Base-by-base conservation (phyloP, 139 green algal species). In the Axilococcus clingmanii region DNA sequence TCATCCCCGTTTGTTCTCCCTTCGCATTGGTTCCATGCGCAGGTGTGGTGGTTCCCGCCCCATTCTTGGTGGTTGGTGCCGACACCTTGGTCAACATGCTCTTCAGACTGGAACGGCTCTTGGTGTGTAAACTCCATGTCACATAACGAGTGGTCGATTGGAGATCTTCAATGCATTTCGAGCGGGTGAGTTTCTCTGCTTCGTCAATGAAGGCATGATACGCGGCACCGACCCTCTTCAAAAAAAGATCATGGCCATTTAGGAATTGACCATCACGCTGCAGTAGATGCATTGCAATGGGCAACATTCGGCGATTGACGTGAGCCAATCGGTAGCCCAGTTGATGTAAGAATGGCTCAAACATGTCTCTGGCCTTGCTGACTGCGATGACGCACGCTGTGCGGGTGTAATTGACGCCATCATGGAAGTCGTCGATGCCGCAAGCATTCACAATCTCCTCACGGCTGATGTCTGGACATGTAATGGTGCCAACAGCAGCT, bases 391-490 rank as follows among this genome's bases (percentile, higher is more conserved):
- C 78, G 60, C 86, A 95, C 3, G 89, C 89, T 1, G 86, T 91
- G 52, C 88, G 80, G 37, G 85, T 88, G 83, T 95, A 94, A 73
- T 97, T 96, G 40, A 88, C 82, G 5, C 89, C 89, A 49, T 97
- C 88, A 59, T 96, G 88, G 27, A 91, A 72, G 71, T 95, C 89
- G 58, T 96, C 88, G 28, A 97, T 75, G 43, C 89, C 89, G 54
- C 88, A 96, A 0, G 88, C 82, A 61, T 97, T 97, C 30, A 93
- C 80, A 34, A 97, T 88, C 72, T 97, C 88, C 53, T 97, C 89
- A 7, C 80, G 74, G 7, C 55, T 65, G 57, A 90, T 78, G 47
- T 75, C 60, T n/a, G 81, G 78, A 72, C 82, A 91, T 19, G 57
- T 67, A 50, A 91, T 69, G 32, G 40, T 28, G 27, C 81, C 75